Conservation (phyloP, 257 asterid species). For the Ballota nigra region DNA sequence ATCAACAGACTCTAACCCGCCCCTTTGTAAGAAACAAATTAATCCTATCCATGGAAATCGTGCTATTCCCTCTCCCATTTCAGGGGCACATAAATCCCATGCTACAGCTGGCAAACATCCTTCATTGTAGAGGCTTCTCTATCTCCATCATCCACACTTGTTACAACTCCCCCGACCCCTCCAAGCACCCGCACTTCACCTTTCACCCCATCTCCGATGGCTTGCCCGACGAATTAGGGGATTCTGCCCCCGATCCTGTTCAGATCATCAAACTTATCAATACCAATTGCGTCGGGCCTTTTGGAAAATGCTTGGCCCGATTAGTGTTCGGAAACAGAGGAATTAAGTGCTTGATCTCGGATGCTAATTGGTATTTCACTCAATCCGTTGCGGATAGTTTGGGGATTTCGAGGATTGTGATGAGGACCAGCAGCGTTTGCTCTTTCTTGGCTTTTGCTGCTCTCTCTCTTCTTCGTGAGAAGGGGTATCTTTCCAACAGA, state of each 20-base stretch:
- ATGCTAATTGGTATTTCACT: conserved; percentile 30
- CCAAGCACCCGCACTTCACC: conserved; percentile 35
- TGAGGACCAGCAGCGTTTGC: conserved; percentile 33
- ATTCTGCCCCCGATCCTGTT: conserved; percentile 12
- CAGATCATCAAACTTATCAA: conserved; percentile 18
- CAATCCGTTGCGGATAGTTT: conserved; percentile 35
- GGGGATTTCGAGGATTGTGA: conserved; percentile 40
- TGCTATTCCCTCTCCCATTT: conserved; percentile 50
- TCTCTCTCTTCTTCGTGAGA: conserved; percentile 26
- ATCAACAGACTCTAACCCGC: no score
- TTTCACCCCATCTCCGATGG: conserved; percentile 42
- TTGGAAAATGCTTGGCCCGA: conserved; percentile 3
- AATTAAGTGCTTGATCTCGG: conserved; percentile 24
- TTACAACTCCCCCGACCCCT: conserved; percentile 30
- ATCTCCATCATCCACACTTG: conserved; percentile 47
- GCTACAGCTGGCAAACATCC: conserved; percentile 62
- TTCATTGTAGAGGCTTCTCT: conserved; percentile 38
- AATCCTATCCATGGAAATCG: conserved; percentile 18
- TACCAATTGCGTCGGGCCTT: conserved; percentile 18
- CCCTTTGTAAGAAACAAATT: no score
- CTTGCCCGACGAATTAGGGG: conserved; percentile 6
- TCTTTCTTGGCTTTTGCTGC: conserved; percentile 29
- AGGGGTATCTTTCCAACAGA: conserved; percentile 29
- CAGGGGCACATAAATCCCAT: conserved; percentile 63
- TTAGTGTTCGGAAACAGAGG: neutral